phyloP scores from a whole-genome alignment of 2,329 filamentous ascomycete species.

The Penicillium sp. region DNA sequence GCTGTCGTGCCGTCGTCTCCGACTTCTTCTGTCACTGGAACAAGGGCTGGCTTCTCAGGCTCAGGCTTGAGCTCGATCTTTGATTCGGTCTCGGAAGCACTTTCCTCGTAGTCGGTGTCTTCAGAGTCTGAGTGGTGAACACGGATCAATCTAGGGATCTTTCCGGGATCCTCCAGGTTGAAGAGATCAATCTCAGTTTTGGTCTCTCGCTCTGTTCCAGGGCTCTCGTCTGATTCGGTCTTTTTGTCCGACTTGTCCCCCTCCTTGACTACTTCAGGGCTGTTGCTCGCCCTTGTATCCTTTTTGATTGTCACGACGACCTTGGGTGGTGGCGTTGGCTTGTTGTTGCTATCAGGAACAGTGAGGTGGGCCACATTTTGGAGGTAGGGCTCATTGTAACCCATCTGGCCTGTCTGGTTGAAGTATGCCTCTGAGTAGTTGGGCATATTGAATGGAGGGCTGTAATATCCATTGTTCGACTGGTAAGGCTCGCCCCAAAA shows the following conservation, averaged over 20 bases:
- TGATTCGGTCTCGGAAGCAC: not conserved
- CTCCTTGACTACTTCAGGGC: not conserved
- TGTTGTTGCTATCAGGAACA: not conserved
- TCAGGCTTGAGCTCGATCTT: not conserved
- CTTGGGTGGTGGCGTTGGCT: not conserved
- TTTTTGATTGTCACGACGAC: not conserved
- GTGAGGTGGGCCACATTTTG: not conserved
- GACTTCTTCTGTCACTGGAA: not conserved
- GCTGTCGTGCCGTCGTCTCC: not conserved
- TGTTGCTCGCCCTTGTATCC: not conserved
- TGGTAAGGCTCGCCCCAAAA: not conserved
- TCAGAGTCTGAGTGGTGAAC: not conserved
- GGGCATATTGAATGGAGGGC: not conserved
- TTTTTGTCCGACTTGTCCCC: not conserved
- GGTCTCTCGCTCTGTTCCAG: not conserved
- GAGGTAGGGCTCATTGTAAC: not conserved
- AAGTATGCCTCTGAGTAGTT: not conserved
- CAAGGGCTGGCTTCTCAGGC: not conserved
- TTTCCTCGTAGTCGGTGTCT: not conserved
- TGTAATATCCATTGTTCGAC: not conserved
- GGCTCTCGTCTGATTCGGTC: not conserved
- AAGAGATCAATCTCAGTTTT: not conserved
- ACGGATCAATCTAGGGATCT: constrained; percentile 3
- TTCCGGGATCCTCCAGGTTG: not conserved
- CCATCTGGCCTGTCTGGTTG: not conserved